Conservation (phyloP, 148 eudicot genomes). For the Rhododendron ovatum region DNA sequence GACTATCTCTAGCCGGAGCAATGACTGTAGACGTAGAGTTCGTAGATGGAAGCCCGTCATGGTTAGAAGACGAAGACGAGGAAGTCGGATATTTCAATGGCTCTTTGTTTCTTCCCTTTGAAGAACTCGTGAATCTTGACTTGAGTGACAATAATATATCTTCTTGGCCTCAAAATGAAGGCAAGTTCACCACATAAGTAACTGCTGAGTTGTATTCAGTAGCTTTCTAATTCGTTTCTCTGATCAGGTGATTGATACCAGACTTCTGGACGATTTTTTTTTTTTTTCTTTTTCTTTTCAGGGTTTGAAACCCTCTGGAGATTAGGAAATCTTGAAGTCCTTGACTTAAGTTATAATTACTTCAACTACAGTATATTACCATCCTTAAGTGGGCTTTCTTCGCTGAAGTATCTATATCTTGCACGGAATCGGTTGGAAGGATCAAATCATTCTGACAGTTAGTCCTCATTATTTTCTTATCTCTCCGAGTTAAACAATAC, state of each 20-base stretch:
- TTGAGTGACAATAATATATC: neutral
- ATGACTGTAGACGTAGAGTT: no score
- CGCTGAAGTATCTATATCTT: neutral
- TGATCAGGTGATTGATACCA: neutral
- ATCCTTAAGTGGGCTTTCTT: neutral
- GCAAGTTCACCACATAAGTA: neutral
- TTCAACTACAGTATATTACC: neutral
- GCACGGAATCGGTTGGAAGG: neutral
- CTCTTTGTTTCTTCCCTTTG: neutral
- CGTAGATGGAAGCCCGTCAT: no score
- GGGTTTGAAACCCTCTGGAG: neutral
- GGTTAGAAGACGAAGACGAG: no score
- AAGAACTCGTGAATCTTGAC: neutral
- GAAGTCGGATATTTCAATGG: neutral
- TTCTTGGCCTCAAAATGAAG: neutral
- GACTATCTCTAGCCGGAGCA: neutral
- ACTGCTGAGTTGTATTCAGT: neutral
- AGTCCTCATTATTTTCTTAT: neutral
- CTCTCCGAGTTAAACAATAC: no score
- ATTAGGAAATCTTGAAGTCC: neutral
- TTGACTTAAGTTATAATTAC: neutral
- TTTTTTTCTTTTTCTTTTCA: neutral
- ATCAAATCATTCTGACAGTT: neutral
- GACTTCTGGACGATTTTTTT: neutral
- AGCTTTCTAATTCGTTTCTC: neutral